Evolutionary conservation across 2,329 filamentous ascomycete genomes (phyloP).

Genomic region (Chaetomiaceae sp.): DNA sequence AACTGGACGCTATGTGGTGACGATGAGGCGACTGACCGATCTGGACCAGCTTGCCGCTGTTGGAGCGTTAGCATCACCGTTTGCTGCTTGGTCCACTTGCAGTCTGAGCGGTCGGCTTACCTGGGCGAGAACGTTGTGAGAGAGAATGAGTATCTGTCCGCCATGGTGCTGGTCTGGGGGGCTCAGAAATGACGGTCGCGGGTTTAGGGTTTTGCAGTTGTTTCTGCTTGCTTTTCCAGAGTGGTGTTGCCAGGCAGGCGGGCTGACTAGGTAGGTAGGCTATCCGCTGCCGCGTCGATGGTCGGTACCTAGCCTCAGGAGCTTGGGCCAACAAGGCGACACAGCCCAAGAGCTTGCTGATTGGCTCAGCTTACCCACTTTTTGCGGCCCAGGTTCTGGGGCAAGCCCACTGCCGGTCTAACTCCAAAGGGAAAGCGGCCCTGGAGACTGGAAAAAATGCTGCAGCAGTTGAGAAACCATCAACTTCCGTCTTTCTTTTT

Average conservation of each 20-base stretch:
- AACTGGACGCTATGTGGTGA: not conserved
- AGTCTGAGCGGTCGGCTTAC: slow-evolving; percentile 49
- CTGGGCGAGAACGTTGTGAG: slow-evolving; percentile 99
- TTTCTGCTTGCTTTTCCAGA: not conserved
- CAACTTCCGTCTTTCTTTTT: slow-evolving; percentile 2
- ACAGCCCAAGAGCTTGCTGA: slow-evolving; percentile 17
- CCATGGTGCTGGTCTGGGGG: slow-evolving; percentile 59
- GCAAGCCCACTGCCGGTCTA: slow-evolving; percentile 1
- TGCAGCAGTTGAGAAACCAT: not conserved
- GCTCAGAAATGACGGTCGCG: not conserved
- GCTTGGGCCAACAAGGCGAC: slow-evolving; percentile 24
- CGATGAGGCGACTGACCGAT: slow-evolving; percentile 57
- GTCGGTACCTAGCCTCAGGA: slow-evolving; percentile 25
- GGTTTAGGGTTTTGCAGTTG: not conserved
- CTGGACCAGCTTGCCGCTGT: slow-evolving; percentile 96
- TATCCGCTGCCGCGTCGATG: slow-evolving; percentile 28
- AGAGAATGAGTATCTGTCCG: slow-evolving; percentile 98
- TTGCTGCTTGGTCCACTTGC: slow-evolving; percentile 5
- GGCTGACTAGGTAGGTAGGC: no score
- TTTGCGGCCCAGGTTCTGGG: not conserved
- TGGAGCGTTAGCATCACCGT: slow-evolving; percentile 22
- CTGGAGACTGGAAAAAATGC: slow-evolving; percentile 13
- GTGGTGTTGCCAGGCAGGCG: no score
- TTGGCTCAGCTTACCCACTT: slow-evolving; percentile 15
- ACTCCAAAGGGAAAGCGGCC: slow-evolving; percentile 12